These are phyloP conservation scores for Fonsecaea nubica DNA, from an alignment of 2,329 filamentous ascomycete genomes.

Conservation along the genomic window DNA sequence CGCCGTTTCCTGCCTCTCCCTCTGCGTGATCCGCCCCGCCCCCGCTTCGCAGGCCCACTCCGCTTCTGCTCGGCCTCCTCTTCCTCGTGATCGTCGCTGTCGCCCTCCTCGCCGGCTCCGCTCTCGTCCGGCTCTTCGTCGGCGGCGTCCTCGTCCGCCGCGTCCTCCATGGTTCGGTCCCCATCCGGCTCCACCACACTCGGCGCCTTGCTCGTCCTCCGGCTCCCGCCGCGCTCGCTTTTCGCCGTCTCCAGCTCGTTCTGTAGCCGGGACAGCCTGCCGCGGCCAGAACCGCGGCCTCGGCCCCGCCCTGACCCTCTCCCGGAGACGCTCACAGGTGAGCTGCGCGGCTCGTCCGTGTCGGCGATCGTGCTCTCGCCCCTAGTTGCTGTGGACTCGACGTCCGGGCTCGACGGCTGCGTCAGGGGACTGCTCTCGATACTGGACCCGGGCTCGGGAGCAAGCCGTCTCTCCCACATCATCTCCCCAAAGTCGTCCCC, in stretches of 20 bases:
- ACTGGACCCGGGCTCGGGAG: conserved; percentile 39
- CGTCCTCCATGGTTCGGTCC: conserved; percentile 41
- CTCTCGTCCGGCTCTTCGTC: conserved; percentile 48
- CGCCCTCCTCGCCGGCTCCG: conserved; percentile 49
- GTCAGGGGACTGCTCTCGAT: conserved; percentile 10
- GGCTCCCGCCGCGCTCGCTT: conserved; percentile 33
- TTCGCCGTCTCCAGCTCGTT: conserved; percentile 47
- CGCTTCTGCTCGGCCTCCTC: conserved; percentile 27
- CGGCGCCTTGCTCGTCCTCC: conserved; percentile 42
- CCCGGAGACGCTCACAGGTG: conserved; percentile 17
- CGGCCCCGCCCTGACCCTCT: conserved; percentile 40
- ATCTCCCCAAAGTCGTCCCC: conserved; percentile 55
- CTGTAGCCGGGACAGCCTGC: conserved; percentile 49
- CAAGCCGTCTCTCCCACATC: conserved; percentile 57
- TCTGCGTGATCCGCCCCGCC: conserved; percentile 13
- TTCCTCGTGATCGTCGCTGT: conserved; percentile 46
- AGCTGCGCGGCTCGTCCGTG: conserved; percentile 52
- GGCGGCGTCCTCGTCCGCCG: conserved; percentile 47
- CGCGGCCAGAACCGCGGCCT: conserved; percentile 43
- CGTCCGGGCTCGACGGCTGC: conserved; percentile 5
- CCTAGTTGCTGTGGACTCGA: conserved; percentile 41
- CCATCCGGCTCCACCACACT: conserved; percentile 45
- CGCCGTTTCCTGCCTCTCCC: conserved; percentile 45
- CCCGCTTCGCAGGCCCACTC: conserved; percentile 21
- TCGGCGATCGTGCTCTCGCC: conserved; percentile 55